Evolutionary conservation across 768 basidiomycete species (phyloP), one percentile per base, ranked within the genome.

Genomic region (Sistotremastrum suecicum): DNA sequence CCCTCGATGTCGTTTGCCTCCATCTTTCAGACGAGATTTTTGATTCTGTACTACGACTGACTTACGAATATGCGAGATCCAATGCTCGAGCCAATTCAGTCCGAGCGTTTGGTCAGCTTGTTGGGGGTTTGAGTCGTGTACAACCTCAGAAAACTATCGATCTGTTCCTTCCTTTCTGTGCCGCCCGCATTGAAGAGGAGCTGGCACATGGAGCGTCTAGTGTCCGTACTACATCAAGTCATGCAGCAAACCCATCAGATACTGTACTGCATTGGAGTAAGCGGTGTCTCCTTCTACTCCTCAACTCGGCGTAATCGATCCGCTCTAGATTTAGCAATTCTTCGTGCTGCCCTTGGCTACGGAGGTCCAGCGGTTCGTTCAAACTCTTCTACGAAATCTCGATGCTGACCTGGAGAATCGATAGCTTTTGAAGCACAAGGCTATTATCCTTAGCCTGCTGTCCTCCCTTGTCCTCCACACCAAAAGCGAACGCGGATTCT

Each of bases 211-310:
- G 94, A 5, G 91, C 94, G 2, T 90, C 88, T 30, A 85, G 83
- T 50, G 68, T 82, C 33, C 69, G 89, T 39, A 89, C 84, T 12
- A 89, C 87, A 2, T 83, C 82, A 1, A 72, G 73, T 4, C 76
- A 81, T 52, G 70, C 74, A 34, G 78, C 81, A 7, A 71, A 84
- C 3, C 80, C 86, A 5, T 85, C 84, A 3, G 86, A 89, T 53
- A 88, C 86, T 5, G 89, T 88, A 5, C 66, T 97, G 44, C 91
- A 95, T 59, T 95, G 91, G 86, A 91, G 87, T 88, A 55, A 63
- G 78, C 54, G 20, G 44, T 32, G 33, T 42, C 33, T 42, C 42
- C 33, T 37, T 45, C 39, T 39, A 7, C 34, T 45, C 5, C 36
- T 37, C 34, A 42, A 11, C 10, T 20, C 20, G 20, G 20, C 20